phyloP scores from a whole-genome alignment of 2,329 filamentous ascomycete genomes.

The Chrysoporthe cubensis region DNA sequence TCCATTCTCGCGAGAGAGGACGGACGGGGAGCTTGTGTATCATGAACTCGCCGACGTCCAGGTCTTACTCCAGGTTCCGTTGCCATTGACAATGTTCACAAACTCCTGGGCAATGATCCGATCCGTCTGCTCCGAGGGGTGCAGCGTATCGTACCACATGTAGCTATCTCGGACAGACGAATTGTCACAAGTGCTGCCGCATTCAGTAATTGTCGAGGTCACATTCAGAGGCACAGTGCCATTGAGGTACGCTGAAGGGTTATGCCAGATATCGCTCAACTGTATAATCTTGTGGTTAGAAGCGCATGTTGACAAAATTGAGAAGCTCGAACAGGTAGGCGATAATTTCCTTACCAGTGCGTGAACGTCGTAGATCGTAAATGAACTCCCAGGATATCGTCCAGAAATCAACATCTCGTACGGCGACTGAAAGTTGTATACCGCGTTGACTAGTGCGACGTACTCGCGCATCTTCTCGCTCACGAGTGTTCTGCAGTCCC shows the following conservation, averaged over 20 bases:
- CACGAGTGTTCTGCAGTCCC: constrained; percentile 44
- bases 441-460: constrained; percentile 53
- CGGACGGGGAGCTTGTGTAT: not conserved
- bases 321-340: not conserved
- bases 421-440: constrained; percentile 56
- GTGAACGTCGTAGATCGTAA: constrained; percentile 60
- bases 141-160: constrained; percentile 60
- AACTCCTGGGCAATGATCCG: constrained; percentile 58
- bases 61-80: constrained; percentile 28
- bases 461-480: constrained; percentile 55
- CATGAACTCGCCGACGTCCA: constrained; percentile 15
- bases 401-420: constrained; percentile 46
- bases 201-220: constrained; percentile 52
- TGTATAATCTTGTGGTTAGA: constrained; percentile 31
- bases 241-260: constrained; percentile 57
- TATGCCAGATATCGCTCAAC: constrained; percentile 58
- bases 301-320: not conserved
- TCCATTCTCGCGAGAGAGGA: too few species aligned
- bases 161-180: constrained; percentile 49
- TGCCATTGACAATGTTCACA: constrained; percentile 53
- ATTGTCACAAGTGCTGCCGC: constrained; percentile 42
- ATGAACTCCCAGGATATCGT: constrained; percentile 51
- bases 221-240: constrained; percentile 57
- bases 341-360: constrained; percentile 44
- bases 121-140: constrained; percentile 59